Base-by-base conservation (phyloP, 2,329 filamentous ascomycete species). In the Colletotrichum sp. region DNA sequence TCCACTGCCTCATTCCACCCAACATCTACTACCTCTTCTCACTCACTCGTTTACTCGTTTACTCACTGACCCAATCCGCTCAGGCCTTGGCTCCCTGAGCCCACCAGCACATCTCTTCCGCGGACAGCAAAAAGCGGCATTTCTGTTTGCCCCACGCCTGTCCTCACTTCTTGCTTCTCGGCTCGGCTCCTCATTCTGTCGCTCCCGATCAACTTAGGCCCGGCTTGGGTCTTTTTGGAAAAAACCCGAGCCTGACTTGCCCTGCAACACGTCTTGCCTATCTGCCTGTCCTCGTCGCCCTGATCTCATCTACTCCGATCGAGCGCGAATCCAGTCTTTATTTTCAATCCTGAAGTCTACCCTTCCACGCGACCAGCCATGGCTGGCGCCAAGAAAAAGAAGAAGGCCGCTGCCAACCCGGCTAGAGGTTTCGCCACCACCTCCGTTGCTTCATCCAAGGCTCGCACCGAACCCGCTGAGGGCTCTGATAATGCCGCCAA, bases 361-460 rank as follows among this genome's bases (percentile, higher is more conserved):
- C 16, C 24, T 61, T 52, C 28, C 28, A 57, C 16, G 55, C 24
- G 67, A 34, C 34, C 15, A 32, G 68, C 77, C 79, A 96, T 96
- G 94, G 93, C 94, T 73, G 89, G 88, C 58, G 85, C 87, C 75
- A 93, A 95, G 85, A 98, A 98, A 87, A 98, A 98, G 88, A 98
- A 95, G 89, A 99, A 98, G 90, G 90, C 94, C 71, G 91, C 92
- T 30, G 92, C 93, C 36, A 99, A 98, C 85, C 95, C 96, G 75
- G 95, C 96, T 52, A 91, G 97, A 84, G 97, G 96, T 21, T 98
- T 98, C 86, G 95, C 96, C 78, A 99, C 97, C 7, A 98, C 95
- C 15, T 99, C 96, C 2, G 91, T 98, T 75, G 95, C 96, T 58
- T 76, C 74, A 7, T 98, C 95, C 28, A 98, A 96, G 80, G 90